Conservation (phyloP, 257 asterid species). For the Ballota nigra region DNA sequence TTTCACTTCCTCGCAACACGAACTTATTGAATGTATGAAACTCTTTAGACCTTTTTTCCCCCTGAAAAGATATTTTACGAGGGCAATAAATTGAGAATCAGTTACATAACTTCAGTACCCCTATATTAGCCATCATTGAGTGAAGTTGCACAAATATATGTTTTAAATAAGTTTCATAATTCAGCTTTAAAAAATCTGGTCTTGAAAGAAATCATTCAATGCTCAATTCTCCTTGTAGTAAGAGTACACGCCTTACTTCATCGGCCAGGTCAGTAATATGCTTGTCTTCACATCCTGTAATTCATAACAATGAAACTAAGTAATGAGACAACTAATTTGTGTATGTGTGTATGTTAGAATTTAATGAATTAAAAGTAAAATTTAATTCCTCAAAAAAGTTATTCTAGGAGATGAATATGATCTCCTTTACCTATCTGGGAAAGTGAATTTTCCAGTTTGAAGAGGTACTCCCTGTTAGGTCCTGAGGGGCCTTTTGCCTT, state of each 20-base stretch:
- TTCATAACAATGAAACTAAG: neutral
- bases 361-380: neutral
- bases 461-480: slow-evolving; percentile 90
- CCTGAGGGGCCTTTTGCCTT: slow-evolving; percentile 97
- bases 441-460: slow-evolving; percentile 85
- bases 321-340: neutral
- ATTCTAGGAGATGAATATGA: neutral
- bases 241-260: slow-evolving; percentile 70
- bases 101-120: neutral
- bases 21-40: too few species aligned
- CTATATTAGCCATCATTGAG: neutral
- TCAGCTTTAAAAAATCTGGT: neutral
- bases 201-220: neutral
- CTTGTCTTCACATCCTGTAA: slow-evolving; percentile 72
- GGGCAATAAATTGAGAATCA: neutral
- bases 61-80: too few species aligned
- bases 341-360: neutral
- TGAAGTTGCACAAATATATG: neutral
- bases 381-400: neutral
- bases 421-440: slow-evolving; percentile 49
- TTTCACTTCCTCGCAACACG: too few species aligned
- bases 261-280: slow-evolving; percentile 72
- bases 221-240: slow-evolving; percentile 24
- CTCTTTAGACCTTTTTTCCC: too few species aligned
- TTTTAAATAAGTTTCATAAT: neutral